Evolutionary conservation across 768 basidiomycete species (phyloP), one percentile per base, ranked within the genome.

Genomic region (Rhizopogon roseolus): DNA sequence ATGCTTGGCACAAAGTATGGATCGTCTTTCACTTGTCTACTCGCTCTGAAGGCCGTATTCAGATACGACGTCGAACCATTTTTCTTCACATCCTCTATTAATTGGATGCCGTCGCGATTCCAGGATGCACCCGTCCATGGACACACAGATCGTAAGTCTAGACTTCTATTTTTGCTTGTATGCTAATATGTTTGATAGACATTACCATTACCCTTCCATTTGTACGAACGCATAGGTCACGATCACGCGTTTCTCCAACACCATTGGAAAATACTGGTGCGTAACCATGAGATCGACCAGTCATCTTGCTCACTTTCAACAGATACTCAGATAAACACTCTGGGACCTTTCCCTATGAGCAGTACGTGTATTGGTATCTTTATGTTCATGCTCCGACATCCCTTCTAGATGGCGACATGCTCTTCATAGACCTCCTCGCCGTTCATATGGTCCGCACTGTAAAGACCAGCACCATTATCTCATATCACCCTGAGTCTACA

Each of bases 61-160:
- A 22, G 22, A 1, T 22, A 22, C 22, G 3, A 22, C 22, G 22
- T 22, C 22, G 22, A 22, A 22, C 22, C 22, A 22, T 22, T 22
- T 3, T 22, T 22, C 3, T 22, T 22, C 22, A 22, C 22, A 22
- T 22, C 22, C 22, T 22, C 22, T 3, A 22, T 22, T 3, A 22
- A 22, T 55, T 84, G 82, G 83, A 87, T 85, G 56, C 85, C 85
- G 2, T 81, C 82, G 1, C 77, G 82, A 52, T 87, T 79, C 49
- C 78, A 83, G 56, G 83, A 84, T 57, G 76, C 73, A 46, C 54
- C 75, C 0, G 36, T 58, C 4, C 61, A 62, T 14, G 65, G 66
- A 1, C 36, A 67, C 44, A 76, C 80, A 59, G 84, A 85, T 66
- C 83, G 81, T 85, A 58, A 59, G 81, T 22, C 57, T 13, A 63